Conservation (phyloP, 306 rosid species). For the Abrus pulchellus region DNA sequence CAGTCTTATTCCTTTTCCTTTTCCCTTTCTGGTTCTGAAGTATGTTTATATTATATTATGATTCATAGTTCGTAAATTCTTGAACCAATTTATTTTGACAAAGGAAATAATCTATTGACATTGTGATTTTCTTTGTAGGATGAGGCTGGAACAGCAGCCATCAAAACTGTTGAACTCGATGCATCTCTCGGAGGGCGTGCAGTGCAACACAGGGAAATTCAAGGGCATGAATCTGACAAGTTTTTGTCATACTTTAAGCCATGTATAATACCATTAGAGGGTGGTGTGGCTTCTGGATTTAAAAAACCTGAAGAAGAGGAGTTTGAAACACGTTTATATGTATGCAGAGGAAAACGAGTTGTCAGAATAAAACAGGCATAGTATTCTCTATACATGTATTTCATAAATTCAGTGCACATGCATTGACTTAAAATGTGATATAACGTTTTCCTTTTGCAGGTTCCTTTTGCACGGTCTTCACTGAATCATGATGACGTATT, state of each 20-base stretch:
- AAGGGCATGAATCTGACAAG: slow-evolving; percentile 97
- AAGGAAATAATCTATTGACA: slow-evolving; percentile 17
- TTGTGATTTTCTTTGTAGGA: slow-evolving; percentile 64
- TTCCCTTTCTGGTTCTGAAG: not conserved
- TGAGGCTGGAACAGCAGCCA: slow-evolving; percentile 98
- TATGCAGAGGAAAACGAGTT: slow-evolving; percentile 97
- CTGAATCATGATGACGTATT: slow-evolving; percentile 98
- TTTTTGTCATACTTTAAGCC: slow-evolving; percentile 98
- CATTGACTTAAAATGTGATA: slow-evolving; percentile 44
- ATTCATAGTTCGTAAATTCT: slow-evolving; percentile 16
- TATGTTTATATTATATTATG: slow-evolving; percentile 29
- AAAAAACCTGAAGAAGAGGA: slow-evolving; percentile 79
- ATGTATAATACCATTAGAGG: slow-evolving; percentile 96
- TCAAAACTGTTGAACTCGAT: slow-evolving; percentile 94
- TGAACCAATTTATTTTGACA: slow-evolving; percentile 8
- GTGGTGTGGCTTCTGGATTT: slow-evolving; percentile 92
- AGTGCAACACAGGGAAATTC: slow-evolving; percentile 94
- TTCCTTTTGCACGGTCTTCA: slow-evolving; percentile 94
- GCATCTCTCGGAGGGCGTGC: slow-evolving; percentile 97
- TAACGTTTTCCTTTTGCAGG: slow-evolving; percentile 63
- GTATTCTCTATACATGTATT: slow-evolving; percentile 38
- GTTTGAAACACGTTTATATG: slow-evolving; percentile 85
- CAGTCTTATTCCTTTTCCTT: slow-evolving; percentile 4
- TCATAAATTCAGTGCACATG: slow-evolving; percentile 48
- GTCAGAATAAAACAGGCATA: slow-evolving; percentile 97